Evolutionary conservation across 1,139 yeast species (phyloP), one percentile per base, ranked within the genome.

Genomic region (Scheffersomyces cryptocercus): DNA sequence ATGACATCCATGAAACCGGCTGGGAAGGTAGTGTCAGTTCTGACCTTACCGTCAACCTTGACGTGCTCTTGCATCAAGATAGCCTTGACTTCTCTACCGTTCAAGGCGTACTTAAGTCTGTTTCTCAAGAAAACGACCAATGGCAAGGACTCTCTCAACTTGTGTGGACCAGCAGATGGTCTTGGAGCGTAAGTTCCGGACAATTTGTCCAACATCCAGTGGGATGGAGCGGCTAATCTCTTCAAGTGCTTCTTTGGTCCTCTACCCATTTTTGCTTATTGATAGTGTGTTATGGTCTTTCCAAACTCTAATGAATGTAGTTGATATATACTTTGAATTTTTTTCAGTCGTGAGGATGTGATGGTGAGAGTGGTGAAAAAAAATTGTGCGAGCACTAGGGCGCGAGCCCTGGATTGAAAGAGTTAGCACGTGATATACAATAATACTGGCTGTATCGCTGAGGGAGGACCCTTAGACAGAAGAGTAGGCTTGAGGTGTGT

Each of bases 141-240:
- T 73, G 99, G 99, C 72, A 93, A 87, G 52, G 97, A 93, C 82
- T 93, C 99, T 80, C 99, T 87, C 77, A 91, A 85, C 82, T 93
- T 93, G 86, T 93, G 99, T 73, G 99, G 99, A 83, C 99, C 99
- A 63, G 96, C 86, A 56, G 97, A 89, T 72, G 98, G 96, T 84
- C 98, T 91, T 81, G 99, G 99, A 62, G 99, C 99, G 76, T 93
- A 93, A 71, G 90, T 83, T 73, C 99, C 99, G 75, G 97, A 88
- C 82, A 95, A 84, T 83, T 95, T 95, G 96, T 93, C 99, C 84
- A 95, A 88, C 96, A 95, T 88, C 99, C 99, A 95, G 87, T 95
- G 99, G 83, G 91, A 87, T 83, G 99, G 99, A 74, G 97, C 97
- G 74, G 96, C 96, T 77, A 89, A 84, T 82, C 97, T 88, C 86